Evolutionary conservation across 163 green algal genomes (phyloP).

Genomic region (Chloroidium sp.): DNA sequence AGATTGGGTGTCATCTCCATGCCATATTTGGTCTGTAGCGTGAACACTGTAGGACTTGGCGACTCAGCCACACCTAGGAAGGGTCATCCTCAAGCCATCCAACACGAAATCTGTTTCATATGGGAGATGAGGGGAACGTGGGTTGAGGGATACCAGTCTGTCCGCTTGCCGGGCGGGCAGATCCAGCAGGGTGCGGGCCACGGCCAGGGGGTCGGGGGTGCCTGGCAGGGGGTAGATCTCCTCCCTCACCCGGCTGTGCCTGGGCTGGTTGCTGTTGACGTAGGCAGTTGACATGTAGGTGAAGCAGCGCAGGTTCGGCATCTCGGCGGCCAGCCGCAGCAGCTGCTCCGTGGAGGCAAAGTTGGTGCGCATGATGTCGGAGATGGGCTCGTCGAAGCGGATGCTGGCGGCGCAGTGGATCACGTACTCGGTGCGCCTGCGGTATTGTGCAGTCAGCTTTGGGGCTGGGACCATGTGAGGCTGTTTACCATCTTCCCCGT

Average conservation of each 20-base stretch:
- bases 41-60: too few species aligned
- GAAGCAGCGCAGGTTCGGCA: constrained; percentile 21
- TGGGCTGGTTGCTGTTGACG: constrained; percentile 41
- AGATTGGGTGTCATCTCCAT: too few species aligned
- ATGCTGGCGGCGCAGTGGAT: constrained; percentile 48
- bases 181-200: constrained; percentile 8
- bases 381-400: constrained; percentile 49
- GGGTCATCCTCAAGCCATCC: too few species aligned
- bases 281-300: constrained; percentile 40
- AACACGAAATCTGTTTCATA: too few species aligned
- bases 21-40: too few species aligned
- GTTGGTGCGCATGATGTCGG: constrained; percentile 44
- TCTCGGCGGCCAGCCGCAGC: constrained; percentile 22
- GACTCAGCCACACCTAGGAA: too few species aligned
- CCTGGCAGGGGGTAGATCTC: constrained; percentile 32
- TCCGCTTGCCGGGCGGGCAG: constrained; percentile 6
- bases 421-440: constrained; percentile 13
- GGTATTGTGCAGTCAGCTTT: too few species aligned
- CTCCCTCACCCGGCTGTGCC: constrained; percentile 30
- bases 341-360: constrained; percentile 39
- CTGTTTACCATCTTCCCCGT: too few species aligned
- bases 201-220: not conserved
- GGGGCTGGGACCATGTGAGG: too few species aligned
- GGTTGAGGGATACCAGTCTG: not conserved
- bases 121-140: constrained; percentile 11